Base-by-base conservation (phyloP, 2,329 filamentous ascomycete species). In the Zasmidium citrigriseum region DNA sequence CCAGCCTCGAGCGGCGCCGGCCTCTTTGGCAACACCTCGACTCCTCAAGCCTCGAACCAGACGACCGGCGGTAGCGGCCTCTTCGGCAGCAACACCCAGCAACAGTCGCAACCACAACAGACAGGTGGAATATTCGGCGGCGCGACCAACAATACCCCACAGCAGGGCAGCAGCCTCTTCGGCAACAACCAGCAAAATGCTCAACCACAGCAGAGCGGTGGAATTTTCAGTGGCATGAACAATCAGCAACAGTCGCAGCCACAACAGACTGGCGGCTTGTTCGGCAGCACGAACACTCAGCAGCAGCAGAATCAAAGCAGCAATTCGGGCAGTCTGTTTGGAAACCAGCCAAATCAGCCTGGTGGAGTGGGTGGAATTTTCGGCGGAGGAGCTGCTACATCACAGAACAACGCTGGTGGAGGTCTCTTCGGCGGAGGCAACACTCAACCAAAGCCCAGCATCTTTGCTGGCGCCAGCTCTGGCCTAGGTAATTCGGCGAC, bases 361-460 rank as follows among this genome's bases (percentile, higher is more conserved):
- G 16, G 34, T 41, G 34, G 34, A 9, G 4, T 41, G 34, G 34
- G 34, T n/a, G 34, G 34, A 11, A 41, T 41, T n/a, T 16, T 41
- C 4, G 34, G 34, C 4, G 34, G 34, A 4, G 34, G 34, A 41
- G 34, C 34, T 41, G 5, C 34, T 7, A 14, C 27, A 16, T n/a
- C 14, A 41, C 34, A 41, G 34, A 4, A 16, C 7, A 16, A n/a
- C 14, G 16, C 7, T 61, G 59, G 62, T 62, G 58, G 54, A 29
- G 70, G 73, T 58, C 51, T 70, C 3, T 71, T 71, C 49, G 64
- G 66, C 27, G 62, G 50, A 34, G 49, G 46, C 49, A 61, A 56
- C 52, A 53, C 55, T 10, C 53, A 56, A 11, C 38, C 47, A 7
- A 49, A 57, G 46, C 38, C 54, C 27, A 59, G 52, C 27, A 44